Base-by-base conservation (phyloP, 768 basidiomycete genomes). In the Pleurotus giganteus region DNA sequence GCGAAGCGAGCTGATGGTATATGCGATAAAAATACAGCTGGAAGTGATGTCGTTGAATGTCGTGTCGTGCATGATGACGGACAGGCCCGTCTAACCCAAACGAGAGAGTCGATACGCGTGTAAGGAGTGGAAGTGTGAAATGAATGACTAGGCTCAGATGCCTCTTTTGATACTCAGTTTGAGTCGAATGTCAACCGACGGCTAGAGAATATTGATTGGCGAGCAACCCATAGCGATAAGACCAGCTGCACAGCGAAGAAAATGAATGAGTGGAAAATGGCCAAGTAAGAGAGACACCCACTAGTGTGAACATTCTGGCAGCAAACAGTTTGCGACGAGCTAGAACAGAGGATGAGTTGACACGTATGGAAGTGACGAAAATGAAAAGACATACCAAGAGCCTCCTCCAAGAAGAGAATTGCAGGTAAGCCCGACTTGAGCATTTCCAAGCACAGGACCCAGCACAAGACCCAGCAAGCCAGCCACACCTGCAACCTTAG, bases 141-240 rank as follows among this genome's bases (percentile, higher is more conserved):
- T 34, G 34, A 37, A 51, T 34, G 49, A 37, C 36, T n/a, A 9
- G 49, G 21, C 21, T 41, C 39, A 41, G 4, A 15, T 41, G 4
- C 13, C 39, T 17, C 12, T 15, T 11, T n/a, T 41, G 32, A 15
- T 15, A 15, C 19, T 7, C 39, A 41, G 1, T 17, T 7, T 7
- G 39, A 41, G 2, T 11, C 31, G 7, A 32, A 32, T 13, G 13
- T 6, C 7, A 32, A 32, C 7, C 23, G 27, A 31, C n/a, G 49
- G 31, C 19, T 51, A 15, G 31, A 51, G 24, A 23, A 37, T 51
- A 31, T 32, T 51, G 21, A 51, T 51, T 7, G 49, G 49, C 31
- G 29, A 32, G 31, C 49, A 51, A 21, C 49, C 49, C 49, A 51
- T 51, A 24, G 49, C 49, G 23, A 51, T 32, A 15, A 51, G 49